Evolutionary conservation across 1,284 basidiomycete species (phyloP), one percentile per base, ranked within the genome.

Genomic region (Caloboletus firmus): DNA sequence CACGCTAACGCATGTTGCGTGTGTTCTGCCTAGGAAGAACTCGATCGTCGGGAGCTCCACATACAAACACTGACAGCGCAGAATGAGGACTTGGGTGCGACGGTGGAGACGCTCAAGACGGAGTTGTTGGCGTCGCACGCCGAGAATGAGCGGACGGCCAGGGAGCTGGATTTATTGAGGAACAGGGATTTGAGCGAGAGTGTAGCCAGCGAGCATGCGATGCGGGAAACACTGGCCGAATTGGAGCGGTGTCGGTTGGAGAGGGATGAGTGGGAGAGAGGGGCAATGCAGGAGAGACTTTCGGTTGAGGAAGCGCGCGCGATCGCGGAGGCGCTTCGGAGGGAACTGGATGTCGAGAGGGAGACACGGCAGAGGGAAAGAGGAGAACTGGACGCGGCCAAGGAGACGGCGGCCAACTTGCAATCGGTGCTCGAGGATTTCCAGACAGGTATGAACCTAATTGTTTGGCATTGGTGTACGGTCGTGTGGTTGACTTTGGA

Each of bases 381-480:
- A n/a, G 74, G 71, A 0, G 83, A 87, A 50, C 72, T 90, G 28
- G 82, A 85, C 51, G 72, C 75, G 15, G 95, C 98, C 66, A 79
- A 77, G 54, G 86, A 91, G 72, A 90, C 88, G 62, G 84, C 88
- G 2, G 75, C 74, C 3, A 97, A 98, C 70, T 73, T 99, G 53
- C 93, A 98, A 70, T 87, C 90, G 8, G 95, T 99, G 2, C 74
- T 99, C 57, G 88, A 93, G 68, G 97, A 99, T 72, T 98, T 99
- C 72, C 94, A 98, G 75, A 77, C 84, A 55, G 87, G 94, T 95
- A 64, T 69, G 45, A 24, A 17, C 20, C 30, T 32, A 35, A 20
- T 30, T 12, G 7, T 32, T 37, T 26, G 12, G 15, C 13, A 17
- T 5, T 12, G 39, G 11, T 8, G 26, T 30, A n/a, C 13, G 22